Conservation (phyloP, 2,329 filamentous ascomycete genomes). For the Botrytis galanthina region DNA sequence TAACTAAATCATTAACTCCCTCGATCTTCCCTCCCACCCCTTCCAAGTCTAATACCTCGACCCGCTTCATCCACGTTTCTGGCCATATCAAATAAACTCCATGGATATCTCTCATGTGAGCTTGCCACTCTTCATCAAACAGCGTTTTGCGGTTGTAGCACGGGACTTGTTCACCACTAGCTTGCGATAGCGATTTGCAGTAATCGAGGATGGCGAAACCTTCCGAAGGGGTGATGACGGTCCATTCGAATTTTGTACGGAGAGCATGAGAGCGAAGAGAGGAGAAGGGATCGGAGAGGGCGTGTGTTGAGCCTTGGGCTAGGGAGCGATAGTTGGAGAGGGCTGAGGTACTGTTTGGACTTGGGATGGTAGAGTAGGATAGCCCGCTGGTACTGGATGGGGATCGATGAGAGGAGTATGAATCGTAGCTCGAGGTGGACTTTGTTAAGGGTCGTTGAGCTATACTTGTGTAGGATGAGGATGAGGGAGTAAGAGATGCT, state of each 20-base stretch:
- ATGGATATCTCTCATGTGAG: constrained; percentile 37
- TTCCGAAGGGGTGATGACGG: constrained; percentile 32
- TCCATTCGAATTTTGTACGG: constrained; percentile 34
- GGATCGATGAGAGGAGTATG: constrained; percentile 24
- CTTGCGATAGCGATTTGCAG: constrained; percentile 29
- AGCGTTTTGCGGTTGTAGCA: constrained; percentile 37
- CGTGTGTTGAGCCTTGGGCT: background rate
- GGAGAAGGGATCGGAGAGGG: constrained; percentile 29
- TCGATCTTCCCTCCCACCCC: constrained; percentile 35
- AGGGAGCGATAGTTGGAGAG: constrained; percentile 4
- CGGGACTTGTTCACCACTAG: constrained; percentile 23
- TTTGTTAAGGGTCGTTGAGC: constrained; percentile 24
- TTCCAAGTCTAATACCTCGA: constrained; percentile 36
- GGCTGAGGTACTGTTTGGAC: constrained; percentile 11
- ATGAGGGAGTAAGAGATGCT: background rate
- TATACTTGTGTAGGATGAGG: constrained; percentile 5
- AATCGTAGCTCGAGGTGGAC: constrained; percentile 17
- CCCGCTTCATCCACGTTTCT: constrained; percentile 36
- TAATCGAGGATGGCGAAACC: constrained; percentile 34
- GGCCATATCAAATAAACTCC: constrained; percentile 36
- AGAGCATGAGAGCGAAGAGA: constrained; percentile 33
- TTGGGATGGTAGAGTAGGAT: constrained; percentile 27
- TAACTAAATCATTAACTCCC: constrained; percentile 34
- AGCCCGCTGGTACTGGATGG: constrained; percentile 21
- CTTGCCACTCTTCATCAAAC: constrained; percentile 37